Base-by-base conservation (phyloP, 1,284 basidiomycete genomes). In the Melampsora larici-populina region DNA sequence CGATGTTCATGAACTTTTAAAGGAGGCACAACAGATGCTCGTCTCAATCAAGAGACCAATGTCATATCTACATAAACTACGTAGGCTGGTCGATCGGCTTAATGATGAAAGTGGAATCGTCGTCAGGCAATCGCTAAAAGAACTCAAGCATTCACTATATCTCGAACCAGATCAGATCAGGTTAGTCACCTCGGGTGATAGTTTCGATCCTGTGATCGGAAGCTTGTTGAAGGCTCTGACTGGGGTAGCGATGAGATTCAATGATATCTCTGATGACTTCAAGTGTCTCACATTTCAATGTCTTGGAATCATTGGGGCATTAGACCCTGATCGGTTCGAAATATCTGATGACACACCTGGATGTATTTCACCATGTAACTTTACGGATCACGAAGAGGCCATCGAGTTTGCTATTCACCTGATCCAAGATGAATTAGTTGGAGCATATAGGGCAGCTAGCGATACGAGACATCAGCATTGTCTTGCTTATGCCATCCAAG, bases 291-390 rank as follows among this genome's bases (percentile, higher is more conserved):
- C 92, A 0, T 94, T 92, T 82, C 92, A 97, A 82, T 97, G 94
- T 83, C 89, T 99, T 70, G 94, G 96, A 0, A 88, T 93, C n/a
- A 85, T 99, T 5, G 97, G 97, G 7, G 97, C 97, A 0, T 88
- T 97, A 24, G 97, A 99, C 84, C 95, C 97, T 0, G 97, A 99
- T 85, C 89, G 97, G 76, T 91, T 93, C 82, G 91, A 93, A 79
- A 86, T 92, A 58, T 85, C 85, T 6, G 83, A 87, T 51, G 87
- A 87, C 49, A 89, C 91, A 79, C 85, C 88, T 2, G 87, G 88
- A 55, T 90, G 92, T 85, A 88, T 93, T 51, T 87, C 98, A 70
- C 86, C 90, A 77, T 88, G 88, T 81, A 95, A 99, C 84, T 97
- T 96, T 82, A 87, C 86, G 3, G 91, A 96, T 79, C 89, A 91